phyloP scores from a whole-genome alignment of 495 filamentous ascomycete species.

The Letharia columbiana region DNA sequence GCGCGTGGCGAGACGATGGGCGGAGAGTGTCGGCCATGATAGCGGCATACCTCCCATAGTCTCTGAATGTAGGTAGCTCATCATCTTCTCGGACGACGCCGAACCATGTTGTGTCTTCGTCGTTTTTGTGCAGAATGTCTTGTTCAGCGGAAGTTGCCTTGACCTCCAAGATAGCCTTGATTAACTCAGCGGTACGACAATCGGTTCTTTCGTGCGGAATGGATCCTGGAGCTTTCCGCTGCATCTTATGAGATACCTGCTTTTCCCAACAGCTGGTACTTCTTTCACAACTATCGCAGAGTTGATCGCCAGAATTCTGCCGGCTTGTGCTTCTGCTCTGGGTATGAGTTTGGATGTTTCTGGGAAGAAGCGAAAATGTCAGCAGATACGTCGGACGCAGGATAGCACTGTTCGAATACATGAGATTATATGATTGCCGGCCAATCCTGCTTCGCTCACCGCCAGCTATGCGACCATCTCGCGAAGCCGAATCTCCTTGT shows the following conservation, averaged over 20 bases:
- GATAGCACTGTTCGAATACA: neutral
- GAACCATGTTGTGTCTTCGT: conserved; percentile 45
- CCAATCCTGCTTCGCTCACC: neutral
- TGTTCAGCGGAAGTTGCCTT: conserved; percentile 18
- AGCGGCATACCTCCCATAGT: too few relatives aligned
- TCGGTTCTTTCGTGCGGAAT: conserved; percentile 25
- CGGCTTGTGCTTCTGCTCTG: neutral
- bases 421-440: neutral
- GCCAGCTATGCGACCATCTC: neutral
- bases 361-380: neutral
- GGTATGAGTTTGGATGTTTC: neutral
- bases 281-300: conserved; percentile 6
- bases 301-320: conserved; percentile 7
- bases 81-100: conserved; percentile 32
- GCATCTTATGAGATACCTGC: conserved; percentile 1
- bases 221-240: conserved; percentile 9
- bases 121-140: conserved; percentile 22
- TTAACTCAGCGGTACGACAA: conserved; percentile 2
- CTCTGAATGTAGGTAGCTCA: conserved; percentile 31
- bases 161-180: conserved; percentile 11
- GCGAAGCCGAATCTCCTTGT: neutral
- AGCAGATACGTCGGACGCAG: neutral
- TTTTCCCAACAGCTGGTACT: conserved; percentile 9
- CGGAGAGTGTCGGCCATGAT: too few relatives aligned
- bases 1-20: too few relatives aligned